A percentile compares a stretch with the other conserved stretches of the same genome.
Evolutionary conservation across 2,329 filamentous ascomycete species (phyloP).

Genomic region (Cryphonectria carpinicola): DNA sequence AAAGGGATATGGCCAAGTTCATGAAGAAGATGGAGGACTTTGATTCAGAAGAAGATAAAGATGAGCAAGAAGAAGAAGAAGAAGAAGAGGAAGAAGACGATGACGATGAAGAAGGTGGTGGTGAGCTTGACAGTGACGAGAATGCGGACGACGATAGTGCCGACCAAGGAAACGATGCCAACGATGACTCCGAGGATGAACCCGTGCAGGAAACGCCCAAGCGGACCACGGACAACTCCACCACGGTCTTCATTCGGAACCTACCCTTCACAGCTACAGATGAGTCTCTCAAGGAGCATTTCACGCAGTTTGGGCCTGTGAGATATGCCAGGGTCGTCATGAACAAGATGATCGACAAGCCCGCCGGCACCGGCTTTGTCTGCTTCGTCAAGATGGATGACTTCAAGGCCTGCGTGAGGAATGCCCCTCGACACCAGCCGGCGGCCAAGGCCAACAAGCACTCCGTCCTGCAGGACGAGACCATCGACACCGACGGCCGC

Average conservation of each 20-base stretch:
- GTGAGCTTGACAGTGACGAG: constrained; percentile 45
- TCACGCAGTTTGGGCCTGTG: constrained; percentile 83
- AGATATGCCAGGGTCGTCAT: constrained; percentile 91
- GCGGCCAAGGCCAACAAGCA: constrained; percentile 60
- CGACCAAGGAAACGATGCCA: constrained; percentile 49
- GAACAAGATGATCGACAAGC: constrained; percentile 81
- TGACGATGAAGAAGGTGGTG: constrained; percentile 41
- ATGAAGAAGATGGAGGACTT: constrained; percentile 62
- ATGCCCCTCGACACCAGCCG: constrained; percentile 66
- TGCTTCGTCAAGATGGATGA: constrained; percentile 83
- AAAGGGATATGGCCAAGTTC: constrained; percentile 54
- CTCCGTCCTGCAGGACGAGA: constrained; percentile 87
- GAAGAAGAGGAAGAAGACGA: constrained; percentile 44
- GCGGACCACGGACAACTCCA: constrained; percentile 64
- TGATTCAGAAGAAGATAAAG: constrained; percentile 59
- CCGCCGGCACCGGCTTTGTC: constrained; percentile 92
- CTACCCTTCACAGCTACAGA: constrained; percentile 88
- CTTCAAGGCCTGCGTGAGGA: constrained; percentile 74
- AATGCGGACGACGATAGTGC: constrained; percentile 49
- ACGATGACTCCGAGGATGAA: constrained; percentile 35
- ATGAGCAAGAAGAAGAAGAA: constrained; percentile 43
- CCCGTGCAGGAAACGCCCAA: constrained; percentile 43
- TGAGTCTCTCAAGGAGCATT: constrained; percentile 81
- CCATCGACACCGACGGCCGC: constrained; percentile 76
- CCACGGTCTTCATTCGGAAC: constrained; percentile 91